A percentile compares a stretch with the other conserved stretches of the same genome.
These are phyloP conservation scores for Beauveria sp. DNA, from an alignment of 2,329 filamentous ascomycete species.

Conservation along the genomic window DNA sequence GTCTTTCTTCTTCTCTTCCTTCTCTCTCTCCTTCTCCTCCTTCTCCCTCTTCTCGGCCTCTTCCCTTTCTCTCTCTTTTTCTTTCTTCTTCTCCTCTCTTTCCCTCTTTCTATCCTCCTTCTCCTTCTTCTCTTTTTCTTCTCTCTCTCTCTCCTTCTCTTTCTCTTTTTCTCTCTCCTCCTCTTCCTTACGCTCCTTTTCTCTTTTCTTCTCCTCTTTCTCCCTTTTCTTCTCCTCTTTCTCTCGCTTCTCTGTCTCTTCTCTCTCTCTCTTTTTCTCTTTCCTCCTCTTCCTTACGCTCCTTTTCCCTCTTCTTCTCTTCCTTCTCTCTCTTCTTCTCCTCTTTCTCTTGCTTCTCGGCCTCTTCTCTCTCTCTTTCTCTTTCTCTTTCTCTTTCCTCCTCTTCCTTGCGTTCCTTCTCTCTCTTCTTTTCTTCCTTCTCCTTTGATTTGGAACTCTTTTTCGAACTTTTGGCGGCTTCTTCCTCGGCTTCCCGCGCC, in stretches of 20 bases:
- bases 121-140: slow-evolving; percentile 11
- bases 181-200: slow-evolving; percentile 16
- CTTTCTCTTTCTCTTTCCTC: slow-evolving; percentile 16
- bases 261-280: slow-evolving; percentile 16
- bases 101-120: slow-evolving; percentile 15
- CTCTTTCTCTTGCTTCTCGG: slow-evolving; percentile 26
- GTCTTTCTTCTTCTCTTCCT: slow-evolving; percentile 18
- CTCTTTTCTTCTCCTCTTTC: slow-evolving; percentile 15
- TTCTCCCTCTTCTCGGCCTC: slow-evolving; percentile 16
- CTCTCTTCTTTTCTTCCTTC: slow-evolving; percentile 27
- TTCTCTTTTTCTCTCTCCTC: slow-evolving; percentile 15
- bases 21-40: slow-evolving; percentile 16
- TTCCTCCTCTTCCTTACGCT: slow-evolving; percentile 20
- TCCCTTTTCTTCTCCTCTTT: slow-evolving; percentile 14
- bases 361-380: slow-evolving; percentile 16
- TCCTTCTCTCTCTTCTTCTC: slow-evolving; percentile 19
- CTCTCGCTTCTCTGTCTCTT: slow-evolving; percentile 16
- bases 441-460: slow-evolving; percentile 28
- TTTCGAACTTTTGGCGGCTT: slow-evolving; percentile 25
- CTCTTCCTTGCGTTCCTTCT: slow-evolving; percentile 20
- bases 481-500: slow-evolving; percentile 22
- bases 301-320: slow-evolving; percentile 16
- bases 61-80: slow-evolving; percentile 18
- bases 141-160: slow-evolving; percentile 5
- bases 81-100: slow-evolving; percentile 10